phyloP scores from a whole-genome alignment of 106 monocot species.

The Platanthera zijinensis region DNA sequence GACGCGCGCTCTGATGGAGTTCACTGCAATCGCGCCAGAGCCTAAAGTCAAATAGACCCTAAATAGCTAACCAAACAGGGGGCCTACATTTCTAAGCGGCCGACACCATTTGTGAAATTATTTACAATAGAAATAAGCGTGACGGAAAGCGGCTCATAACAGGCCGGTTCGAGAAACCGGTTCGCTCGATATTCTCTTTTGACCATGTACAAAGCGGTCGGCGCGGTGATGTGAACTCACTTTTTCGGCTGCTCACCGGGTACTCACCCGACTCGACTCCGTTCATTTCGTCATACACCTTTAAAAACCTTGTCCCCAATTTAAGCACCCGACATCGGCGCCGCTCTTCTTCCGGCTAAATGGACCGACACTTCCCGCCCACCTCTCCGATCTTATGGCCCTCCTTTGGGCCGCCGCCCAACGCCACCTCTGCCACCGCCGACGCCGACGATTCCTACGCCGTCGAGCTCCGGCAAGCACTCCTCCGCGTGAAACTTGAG shows the following conservation, averaged over 20 bases:
- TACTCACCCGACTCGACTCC: background rate
- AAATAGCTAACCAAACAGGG: no score
- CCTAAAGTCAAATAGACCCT: no score
- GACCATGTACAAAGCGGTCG: no score
- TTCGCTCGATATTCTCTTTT: no score
- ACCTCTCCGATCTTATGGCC: background rate
- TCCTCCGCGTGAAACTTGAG: conserved; percentile 27
- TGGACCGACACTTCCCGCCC: background rate
- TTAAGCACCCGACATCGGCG: background rate
- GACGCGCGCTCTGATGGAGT: no score
- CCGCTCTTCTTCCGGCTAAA: background rate
- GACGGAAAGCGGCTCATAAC: no score
- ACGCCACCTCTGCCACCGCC: background rate
- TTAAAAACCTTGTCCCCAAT: background rate
- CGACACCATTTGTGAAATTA: no score
- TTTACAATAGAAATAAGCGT: no score
- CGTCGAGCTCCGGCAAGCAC: conserved; percentile 29
- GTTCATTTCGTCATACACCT: background rate
- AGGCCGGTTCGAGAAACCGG: no score
- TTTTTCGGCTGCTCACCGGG: background rate
- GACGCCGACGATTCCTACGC: background rate
- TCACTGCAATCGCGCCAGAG: no score
- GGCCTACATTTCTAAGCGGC: no score
- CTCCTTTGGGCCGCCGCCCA: background rate
- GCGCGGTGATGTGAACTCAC: no score